Conservation (phyloP, 1,284 basidiomycete species). For the Pyrrhoderma noxium region DNA sequence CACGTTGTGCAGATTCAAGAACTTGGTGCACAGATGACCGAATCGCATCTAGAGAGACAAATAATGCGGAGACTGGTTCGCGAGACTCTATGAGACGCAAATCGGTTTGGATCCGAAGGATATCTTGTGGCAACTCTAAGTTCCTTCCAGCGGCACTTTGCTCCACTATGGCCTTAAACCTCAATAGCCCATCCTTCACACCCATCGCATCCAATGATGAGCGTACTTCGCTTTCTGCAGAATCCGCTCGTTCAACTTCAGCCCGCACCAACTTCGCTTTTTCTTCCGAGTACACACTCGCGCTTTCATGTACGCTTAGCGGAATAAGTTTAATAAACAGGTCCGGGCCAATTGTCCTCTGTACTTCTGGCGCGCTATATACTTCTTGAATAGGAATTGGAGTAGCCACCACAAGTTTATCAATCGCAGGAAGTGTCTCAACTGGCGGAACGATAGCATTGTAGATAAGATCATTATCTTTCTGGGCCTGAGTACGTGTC, state of each 20-base stretch:
- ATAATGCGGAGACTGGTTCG: conserved; percentile 56
- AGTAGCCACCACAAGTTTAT: conserved; percentile 72
- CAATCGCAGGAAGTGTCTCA: conserved; percentile 74
- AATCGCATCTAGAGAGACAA: conserved; percentile 56
- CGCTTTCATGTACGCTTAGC: conserved; percentile 91
- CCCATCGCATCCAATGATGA: conserved; percentile 81
- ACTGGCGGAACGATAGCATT: conserved; percentile 86
- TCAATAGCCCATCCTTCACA: conserved; percentile 67
- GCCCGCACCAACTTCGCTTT: conserved; percentile 93
- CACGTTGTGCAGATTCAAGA: conserved; percentile 50
- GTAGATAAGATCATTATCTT: conserved; percentile 97
- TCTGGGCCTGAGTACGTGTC: conserved; percentile 66
- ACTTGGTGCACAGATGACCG: conserved; percentile 56
- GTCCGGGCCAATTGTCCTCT: conserved; percentile 91
- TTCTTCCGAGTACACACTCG: conserved; percentile 96
- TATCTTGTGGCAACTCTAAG: conserved; percentile 63
- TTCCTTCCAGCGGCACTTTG: conserved; percentile 57
- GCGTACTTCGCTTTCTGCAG: conserved; percentile 74
- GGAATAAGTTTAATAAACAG: conserved; percentile 87
- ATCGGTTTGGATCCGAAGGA: conserved; percentile 75
- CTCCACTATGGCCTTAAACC: conserved; percentile 74
- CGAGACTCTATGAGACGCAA: conserved; percentile 58
- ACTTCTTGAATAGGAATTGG: conserved; percentile 92
- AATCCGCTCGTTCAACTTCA: conserved; percentile 84
- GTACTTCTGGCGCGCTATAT: conserved; percentile 86